Conservation (phyloP, 176 grass and related monocot species). For the Themeda triandra region DNA sequence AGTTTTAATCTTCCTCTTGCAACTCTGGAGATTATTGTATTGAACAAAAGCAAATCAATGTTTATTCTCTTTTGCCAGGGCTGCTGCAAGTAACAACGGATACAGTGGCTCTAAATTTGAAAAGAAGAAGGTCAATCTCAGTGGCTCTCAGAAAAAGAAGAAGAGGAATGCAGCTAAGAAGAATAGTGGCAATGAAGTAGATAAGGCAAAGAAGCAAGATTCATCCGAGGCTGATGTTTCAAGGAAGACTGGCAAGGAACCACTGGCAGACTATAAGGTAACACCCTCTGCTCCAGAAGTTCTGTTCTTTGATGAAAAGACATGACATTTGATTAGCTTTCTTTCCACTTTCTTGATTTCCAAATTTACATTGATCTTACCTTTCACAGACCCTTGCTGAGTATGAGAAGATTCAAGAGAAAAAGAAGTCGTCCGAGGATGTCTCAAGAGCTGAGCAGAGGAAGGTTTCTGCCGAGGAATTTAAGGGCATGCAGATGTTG, state of each 20-base stretch:
- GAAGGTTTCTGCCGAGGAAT: slow-evolving; percentile 15
- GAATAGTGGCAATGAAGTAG: neutral
- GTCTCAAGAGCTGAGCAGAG: neutral
- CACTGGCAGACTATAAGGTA: neutral
- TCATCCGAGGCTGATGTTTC: neutral
- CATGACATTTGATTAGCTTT: too few relatives aligned
- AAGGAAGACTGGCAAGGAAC: neutral
- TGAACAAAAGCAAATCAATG: too few relatives aligned
- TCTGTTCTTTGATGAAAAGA: neutral
- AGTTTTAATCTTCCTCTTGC: too few relatives aligned
- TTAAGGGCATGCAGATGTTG: slow-evolving; percentile 14
- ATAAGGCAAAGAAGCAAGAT: slow-evolving; percentile 15
- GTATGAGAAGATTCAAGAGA: slow-evolving; percentile 48
- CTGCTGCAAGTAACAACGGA: too few relatives aligned
- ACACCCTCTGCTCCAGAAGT: neutral
- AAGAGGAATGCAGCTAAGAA: slow-evolving; percentile 11
- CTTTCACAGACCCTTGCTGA: slow-evolving; percentile 43
- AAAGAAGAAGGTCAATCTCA: too few relatives aligned
- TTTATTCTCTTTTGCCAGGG: too few relatives aligned
- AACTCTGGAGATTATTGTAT: too few relatives aligned
- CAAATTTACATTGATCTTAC: neutral
- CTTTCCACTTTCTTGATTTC: neutral
- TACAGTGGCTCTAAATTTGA: too few relatives aligned
- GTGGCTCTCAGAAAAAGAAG: slow-evolving; percentile 35
- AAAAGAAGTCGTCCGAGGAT: slow-evolving; percentile 12